phyloP scores from a whole-genome alignment of 495 filamentous ascomycete genomes.

The Talaromyces trachyspermus region DNA sequence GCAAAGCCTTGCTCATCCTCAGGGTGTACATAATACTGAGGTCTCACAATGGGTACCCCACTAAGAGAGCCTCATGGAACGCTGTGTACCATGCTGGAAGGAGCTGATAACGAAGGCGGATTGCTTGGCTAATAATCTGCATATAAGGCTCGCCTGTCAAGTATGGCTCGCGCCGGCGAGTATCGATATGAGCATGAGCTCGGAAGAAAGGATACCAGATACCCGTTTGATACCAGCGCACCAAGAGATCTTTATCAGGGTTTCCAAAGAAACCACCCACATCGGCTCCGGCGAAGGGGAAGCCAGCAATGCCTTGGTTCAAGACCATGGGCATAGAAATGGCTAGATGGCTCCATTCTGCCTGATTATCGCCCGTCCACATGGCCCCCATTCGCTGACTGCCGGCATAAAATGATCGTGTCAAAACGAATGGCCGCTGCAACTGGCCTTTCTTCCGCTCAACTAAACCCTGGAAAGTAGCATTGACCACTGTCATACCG shows the following conservation, averaged over 20 bases:
- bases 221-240: conserved; percentile 93
- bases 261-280: conserved; percentile 98
- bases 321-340: conserved; percentile 87
- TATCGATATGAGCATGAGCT: conserved; percentile 94
- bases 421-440: conserved; percentile 83
- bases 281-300: conserved; percentile 90
- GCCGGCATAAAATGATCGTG: conserved; percentile 83
- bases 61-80: conserved; percentile 79
- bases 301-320: conserved; percentile 83
- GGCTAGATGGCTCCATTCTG: conserved; percentile 83
- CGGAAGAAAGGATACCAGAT: conserved; percentile 99
- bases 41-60: conserved; percentile 80
- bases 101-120: conserved; percentile 82
- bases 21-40: conserved; percentile 87
- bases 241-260: conserved; percentile 80
- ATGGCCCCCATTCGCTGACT: conserved; percentile 85
- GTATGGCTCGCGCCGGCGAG: conserved; percentile 90
- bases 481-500: conserved; percentile 88
- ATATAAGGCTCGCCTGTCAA: conserved; percentile 77
- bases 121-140: conserved; percentile 75
- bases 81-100: conserved; percentile 95
- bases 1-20: conserved; percentile 77
- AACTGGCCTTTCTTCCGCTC: conserved; percentile 72
- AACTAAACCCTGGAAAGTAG: conserved; percentile 76
- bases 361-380: conserved; percentile 98